Conservation (phyloP, 257 asterid species). For the Cynanchum wilfordii region DNA sequence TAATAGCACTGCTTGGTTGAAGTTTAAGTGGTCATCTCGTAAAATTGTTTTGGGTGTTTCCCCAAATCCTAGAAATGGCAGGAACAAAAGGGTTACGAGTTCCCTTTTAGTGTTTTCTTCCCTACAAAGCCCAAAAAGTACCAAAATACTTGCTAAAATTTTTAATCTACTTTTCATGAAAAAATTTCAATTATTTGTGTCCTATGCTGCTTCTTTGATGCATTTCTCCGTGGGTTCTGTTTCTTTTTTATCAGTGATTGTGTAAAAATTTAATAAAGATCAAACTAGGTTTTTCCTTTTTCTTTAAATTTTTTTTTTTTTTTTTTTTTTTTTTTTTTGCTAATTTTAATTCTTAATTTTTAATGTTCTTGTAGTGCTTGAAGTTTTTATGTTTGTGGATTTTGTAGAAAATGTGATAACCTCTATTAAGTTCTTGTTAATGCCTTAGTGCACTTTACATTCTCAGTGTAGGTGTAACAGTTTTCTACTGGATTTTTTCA, state of each 20-base stretch:
- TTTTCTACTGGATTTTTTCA: neutral
- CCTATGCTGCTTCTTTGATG: neutral
- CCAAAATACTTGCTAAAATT: constrained; percentile 49
- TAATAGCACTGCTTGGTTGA: constrained; percentile 24
- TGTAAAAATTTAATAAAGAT: neutral
- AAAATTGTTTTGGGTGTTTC: constrained; percentile 56
- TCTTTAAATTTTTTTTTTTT: no score
- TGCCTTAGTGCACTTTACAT: neutral
- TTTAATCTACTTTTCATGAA: constrained; percentile 8
- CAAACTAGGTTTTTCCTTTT: no score
- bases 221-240: neutral
- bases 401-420: no score
- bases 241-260: neutral
- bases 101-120: constrained; percentile 37
- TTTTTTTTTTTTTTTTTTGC: no score
- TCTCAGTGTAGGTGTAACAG: neutral
- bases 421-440: neutral
- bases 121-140: constrained; percentile 36
- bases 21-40: no score
- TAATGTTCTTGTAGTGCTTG: no score
- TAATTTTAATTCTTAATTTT: no score
- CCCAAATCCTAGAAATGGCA: constrained; percentile 38
- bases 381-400: no score
- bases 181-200: neutral
- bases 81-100: constrained; percentile 31